phyloP scores from a whole-genome alignment of 768 basidiomycete species.

The Crucibulum laeve region DNA sequence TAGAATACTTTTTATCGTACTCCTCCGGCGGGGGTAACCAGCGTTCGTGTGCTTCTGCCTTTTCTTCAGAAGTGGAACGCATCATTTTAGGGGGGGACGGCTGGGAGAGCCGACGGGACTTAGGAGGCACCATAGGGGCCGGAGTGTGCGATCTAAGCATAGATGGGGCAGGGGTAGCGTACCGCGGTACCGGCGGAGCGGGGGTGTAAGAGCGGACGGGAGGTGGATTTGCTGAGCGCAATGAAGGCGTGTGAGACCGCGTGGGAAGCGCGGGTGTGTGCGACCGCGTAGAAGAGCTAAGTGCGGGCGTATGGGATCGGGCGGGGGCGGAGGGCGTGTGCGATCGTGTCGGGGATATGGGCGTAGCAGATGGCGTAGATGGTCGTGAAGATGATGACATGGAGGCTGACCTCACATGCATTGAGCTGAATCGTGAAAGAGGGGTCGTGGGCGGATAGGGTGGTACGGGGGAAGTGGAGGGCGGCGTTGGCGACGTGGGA shows the following conservation, averaged over 20 bases:
- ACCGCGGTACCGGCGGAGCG: conserved; percentile 22
- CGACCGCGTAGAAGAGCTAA: conserved; percentile 29
- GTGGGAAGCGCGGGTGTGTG: conserved; percentile 17
- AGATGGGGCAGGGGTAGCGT: conserved; percentile 18
- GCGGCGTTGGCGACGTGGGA: conserved; percentile 30
- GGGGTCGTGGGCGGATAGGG: conserved; percentile 30
- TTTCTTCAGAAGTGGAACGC: conserved; percentile 66
- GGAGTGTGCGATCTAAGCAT: conserved; percentile 22
- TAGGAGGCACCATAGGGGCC: conserved; percentile 28
- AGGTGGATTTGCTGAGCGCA: conserved; percentile 26
- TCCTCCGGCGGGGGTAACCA: conserved; percentile 52
- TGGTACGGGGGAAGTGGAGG: conserved; percentile 28
- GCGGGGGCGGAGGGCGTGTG: conserved; percentile 40
- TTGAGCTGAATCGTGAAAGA: conserved; percentile 47
- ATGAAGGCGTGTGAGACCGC: conserved; percentile 25
- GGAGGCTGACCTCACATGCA: conserved; percentile 57
- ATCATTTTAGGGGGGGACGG: conserved; percentile 54
- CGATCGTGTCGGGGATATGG: conserved; percentile 21
- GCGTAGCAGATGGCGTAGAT: conserved; percentile 33
- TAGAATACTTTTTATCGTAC: conserved; percentile 10
- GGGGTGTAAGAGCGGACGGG: conserved; percentile 20
- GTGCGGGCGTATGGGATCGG: conserved; percentile 24
- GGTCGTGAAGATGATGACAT: conserved; percentile 47
- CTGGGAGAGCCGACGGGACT: conserved; percentile 46
- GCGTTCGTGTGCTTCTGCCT: conserved; percentile 53